These are phyloP conservation scores for Thalassiosira mediterranea DNA, from an alignment of 352 stramenopile species.

Conservation along the genomic window DNA sequence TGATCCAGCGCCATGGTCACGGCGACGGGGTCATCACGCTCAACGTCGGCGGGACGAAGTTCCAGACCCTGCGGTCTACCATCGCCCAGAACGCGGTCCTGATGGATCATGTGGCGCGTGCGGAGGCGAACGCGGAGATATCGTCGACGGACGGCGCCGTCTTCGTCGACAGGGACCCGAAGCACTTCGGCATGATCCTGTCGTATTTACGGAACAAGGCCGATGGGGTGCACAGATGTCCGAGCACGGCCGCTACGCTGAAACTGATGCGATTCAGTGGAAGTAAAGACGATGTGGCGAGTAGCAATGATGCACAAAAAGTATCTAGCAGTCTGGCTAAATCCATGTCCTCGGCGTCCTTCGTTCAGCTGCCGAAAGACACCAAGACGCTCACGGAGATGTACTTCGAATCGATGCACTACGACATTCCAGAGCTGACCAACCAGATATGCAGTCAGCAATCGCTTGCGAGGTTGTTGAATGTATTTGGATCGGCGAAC, in stretches of 20 bases:
- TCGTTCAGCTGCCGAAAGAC: slow-evolving; percentile 46
- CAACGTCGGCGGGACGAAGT: no score
- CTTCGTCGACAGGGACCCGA: slow-evolving; percentile 68
- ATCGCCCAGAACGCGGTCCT: slow-evolving; percentile 54
- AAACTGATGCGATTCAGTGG: slow-evolving; percentile 6
- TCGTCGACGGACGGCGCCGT: slow-evolving; percentile 22
- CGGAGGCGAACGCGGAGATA: slow-evolving; percentile 60
- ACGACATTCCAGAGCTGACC: slow-evolving; percentile 57
- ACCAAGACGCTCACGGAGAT: slow-evolving; percentile 41
- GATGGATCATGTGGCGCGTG: slow-evolving; percentile 39
- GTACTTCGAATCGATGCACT: slow-evolving; percentile 60
- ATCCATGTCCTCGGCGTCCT: slow-evolving; percentile 12
- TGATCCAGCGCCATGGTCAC: no score
- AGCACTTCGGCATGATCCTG: slow-evolving; percentile 63
- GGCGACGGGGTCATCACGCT: no score
- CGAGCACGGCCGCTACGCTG: neutral
- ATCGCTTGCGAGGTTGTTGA: slow-evolving; percentile 8
- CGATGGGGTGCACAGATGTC: slow-evolving; percentile 27
- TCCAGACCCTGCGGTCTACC: slow-evolving; percentile 58
- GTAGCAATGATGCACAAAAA: neutral
- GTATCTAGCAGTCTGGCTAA: neutral
- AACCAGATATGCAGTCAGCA: slow-evolving; percentile 28
- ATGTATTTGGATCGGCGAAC: slow-evolving; percentile 36
- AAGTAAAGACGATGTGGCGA: slow-evolving; percentile 4
- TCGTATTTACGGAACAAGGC: slow-evolving; percentile 49